Percentiles rank a stretch among this genome's conserved stretches.
These are phyloP conservation scores for Citeromyces nyonsensis DNA, from an alignment of 805 yeast species.

Conservation along the genomic window DNA sequence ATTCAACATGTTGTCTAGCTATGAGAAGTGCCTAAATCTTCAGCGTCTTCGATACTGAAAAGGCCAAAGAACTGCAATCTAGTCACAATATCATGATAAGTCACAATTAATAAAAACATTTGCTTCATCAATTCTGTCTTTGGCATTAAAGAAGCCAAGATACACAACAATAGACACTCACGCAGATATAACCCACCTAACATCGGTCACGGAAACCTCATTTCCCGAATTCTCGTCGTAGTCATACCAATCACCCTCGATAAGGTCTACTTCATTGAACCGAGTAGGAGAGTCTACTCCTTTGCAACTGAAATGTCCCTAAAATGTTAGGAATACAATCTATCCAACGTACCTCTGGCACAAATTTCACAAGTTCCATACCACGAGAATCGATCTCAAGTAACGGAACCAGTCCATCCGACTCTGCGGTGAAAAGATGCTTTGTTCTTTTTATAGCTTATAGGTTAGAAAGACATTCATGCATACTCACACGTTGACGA, in stretches of 20 bases:
- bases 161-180: too few relatives aligned
- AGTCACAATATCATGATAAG: too few relatives aligned
- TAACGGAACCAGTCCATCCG: conserved; percentile 23
- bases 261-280: conserved; percentile 53
- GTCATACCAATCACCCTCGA: conserved; percentile 86
- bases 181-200: conserved; percentile 26
- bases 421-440: conserved; percentile 20
- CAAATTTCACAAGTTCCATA: conserved; percentile 50
- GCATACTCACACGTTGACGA: conserved; percentile 8
- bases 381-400: conserved; percentile 81
- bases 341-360: conserved; percentile 24
- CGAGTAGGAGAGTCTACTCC: conserved; percentile 34
- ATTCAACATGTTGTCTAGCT: too few relatives aligned
- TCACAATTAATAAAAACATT: too few relatives aligned
- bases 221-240: conserved; percentile 74
- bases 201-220: conserved; percentile 72
- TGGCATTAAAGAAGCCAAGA: too few relatives aligned
- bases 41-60: too few relatives aligned
- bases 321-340: conserved; percentile 5
- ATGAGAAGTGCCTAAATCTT: too few relatives aligned
- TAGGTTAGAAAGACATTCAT: conserved; percentile 9
- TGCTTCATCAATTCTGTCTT: too few relatives aligned
- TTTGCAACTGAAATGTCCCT: conserved; percentile 38
- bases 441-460: conserved; percentile 10
- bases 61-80: too few relatives aligned